Conservation (phyloP, 768 basidiomycete species). For the Mycena indigotica region DNA sequence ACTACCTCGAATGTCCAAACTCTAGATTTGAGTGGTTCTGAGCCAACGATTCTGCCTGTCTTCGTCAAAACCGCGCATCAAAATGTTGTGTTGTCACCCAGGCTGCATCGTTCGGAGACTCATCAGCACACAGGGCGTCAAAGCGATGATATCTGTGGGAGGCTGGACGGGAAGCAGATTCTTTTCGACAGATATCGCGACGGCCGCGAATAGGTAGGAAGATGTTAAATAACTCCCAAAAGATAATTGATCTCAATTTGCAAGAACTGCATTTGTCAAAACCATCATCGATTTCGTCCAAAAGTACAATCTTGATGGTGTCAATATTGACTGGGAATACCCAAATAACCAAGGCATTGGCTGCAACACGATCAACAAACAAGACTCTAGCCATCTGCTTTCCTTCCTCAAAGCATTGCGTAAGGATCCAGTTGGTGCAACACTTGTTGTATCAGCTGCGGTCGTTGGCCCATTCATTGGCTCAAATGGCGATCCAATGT, state of each 20-base stretch:
- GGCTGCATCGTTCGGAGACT: constrained; percentile 27
- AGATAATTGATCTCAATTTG: too few species aligned
- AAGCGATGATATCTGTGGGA: constrained; percentile 62
- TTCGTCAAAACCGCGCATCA: constrained; percentile 55
- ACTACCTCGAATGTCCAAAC: constrained; percentile 25
- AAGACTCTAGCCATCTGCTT: constrained; percentile 80
- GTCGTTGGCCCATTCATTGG: constrained; percentile 46
- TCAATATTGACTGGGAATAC: constrained; percentile 79
- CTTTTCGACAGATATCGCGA: constrained; percentile 64
- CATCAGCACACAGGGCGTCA: constrained; percentile 48
- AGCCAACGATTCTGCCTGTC: constrained; percentile 48
- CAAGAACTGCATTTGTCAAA: constrained; percentile 62
- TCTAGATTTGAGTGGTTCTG: constrained; percentile 42
- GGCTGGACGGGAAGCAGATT: constrained; percentile 69
- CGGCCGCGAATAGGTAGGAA: constrained; percentile 45
- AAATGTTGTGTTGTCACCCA: constrained; percentile 46
- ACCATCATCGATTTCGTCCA: constrained; percentile 51
- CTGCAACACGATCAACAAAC: constrained; percentile 61
- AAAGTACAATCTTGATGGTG: constrained; percentile 57
- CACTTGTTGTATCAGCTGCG: constrained; percentile 59
- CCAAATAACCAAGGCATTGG: constrained; percentile 67
- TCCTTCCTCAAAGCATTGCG: constrained; percentile 73
- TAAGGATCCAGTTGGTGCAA: constrained; percentile 45
- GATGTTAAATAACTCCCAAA: too few species aligned
- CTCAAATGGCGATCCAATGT: constrained; percentile 58